phyloP scores from a whole-genome alignment of 192 early-diverging fungal genomes.

The Backusella circina region DNA sequence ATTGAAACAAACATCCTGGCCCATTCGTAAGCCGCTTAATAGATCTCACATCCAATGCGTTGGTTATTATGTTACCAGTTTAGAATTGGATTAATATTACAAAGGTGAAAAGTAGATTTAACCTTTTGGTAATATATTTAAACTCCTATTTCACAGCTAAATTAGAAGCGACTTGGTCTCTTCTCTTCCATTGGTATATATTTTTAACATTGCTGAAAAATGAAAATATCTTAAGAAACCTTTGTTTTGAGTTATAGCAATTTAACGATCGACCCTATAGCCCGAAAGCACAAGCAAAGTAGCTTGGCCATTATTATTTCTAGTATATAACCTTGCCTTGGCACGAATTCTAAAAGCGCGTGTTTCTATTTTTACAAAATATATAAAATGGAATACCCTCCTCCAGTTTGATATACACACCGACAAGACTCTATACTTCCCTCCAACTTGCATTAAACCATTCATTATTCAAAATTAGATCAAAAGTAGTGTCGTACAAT shows the following conservation, averaged over 20 bases:
- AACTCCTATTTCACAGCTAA: neutral
- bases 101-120: neutral
- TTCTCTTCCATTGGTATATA: neutral
- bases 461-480: neutral
- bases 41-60: too few relatives aligned
- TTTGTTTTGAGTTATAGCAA: neutral
- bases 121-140: neutral
- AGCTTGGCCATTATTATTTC: too few relatives aligned
- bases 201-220: neutral
- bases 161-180: neutral
- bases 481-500: neutral
- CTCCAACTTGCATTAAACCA: neutral
- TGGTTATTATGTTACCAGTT: too few relatives aligned
- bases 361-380: neutral
- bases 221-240: neutral
- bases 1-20: too few relatives aligned
- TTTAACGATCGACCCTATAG: neutral
- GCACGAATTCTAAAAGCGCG: neutral
- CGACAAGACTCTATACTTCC: neutral
- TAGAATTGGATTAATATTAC: too few relatives aligned
- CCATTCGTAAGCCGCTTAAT: too few relatives aligned
- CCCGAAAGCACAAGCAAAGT: neutral
- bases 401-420: too few relatives aligned
- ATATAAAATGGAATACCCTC: too few relatives aligned
- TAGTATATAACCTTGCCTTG: neutral